Base-by-base conservation (phyloP, 208 protist genomes). In the Zelonia costaricensis region DNA sequence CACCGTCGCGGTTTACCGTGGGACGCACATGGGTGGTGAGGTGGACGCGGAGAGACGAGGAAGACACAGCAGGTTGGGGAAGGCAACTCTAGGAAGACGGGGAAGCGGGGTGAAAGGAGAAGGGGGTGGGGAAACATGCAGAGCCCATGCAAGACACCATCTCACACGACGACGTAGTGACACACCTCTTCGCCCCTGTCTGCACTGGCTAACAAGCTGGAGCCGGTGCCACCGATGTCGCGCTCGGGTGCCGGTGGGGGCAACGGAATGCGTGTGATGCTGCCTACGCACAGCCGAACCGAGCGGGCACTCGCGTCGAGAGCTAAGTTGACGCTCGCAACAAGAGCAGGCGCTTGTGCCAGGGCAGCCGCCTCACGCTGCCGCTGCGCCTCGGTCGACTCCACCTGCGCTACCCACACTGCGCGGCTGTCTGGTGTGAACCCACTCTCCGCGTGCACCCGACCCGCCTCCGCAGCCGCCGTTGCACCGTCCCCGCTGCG, bases 341-440 rank as follows among this genome's bases (percentile, higher is more conserved):
- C n/a, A n/a, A n/a, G n/a, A n/a, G n/a, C n/a, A n/a, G n/a, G n/a
- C n/a, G n/a, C n/a, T n/a, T n/a, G n/a, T n/a, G 3, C 52, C 12
- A 8, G 18, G 15, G 36, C 31, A 42, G 27, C 18, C 2, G 40
- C 22, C 23, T 46, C n/a, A n/a, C n/a, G 20, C 2, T 55, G 52
- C 39, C 22, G 62, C 28, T 70, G 64, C n/a, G 38, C 43, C 20
- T 57, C 55, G 0, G 47, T 62, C 10, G 64, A 70, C 47, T 62
- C 47, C 22, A 70, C 54, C 42, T 70, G 64, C 10, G 49, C 54
- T 8, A 70, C 64, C 64, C 64, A 70, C 30, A 70, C 64, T n/a
- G 46, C 40, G 27, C 40, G 36, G n/a, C 64, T 55, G 10, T 70
- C 55, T 1, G 47, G 38, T 28, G 55, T 10, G 52, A 70, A 70